Percentiles rank a stretch among this genome's conserved stretches.
Conservation (phyloP, 1,284 basidiomycete species). For the Porodaedalea pini region DNA sequence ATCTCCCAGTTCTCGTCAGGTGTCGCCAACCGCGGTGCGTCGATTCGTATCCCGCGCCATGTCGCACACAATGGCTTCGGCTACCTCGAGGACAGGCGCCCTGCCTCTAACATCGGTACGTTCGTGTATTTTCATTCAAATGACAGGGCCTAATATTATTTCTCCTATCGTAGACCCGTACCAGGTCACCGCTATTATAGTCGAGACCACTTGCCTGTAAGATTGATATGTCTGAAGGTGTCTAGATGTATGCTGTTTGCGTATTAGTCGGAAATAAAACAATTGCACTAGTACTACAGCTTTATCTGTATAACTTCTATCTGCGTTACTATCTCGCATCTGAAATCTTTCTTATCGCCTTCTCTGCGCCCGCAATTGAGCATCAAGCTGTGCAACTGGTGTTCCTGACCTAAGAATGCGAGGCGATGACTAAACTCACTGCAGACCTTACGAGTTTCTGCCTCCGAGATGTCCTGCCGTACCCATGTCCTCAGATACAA, state of each 20-base stretch:
- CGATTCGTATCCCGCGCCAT: conserved; percentile 91
- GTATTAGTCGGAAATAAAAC: neutral
- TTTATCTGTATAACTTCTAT: no score
- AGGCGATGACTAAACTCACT: no score
- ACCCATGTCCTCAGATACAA: conserved; percentile 27
- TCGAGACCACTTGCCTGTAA: conserved; percentile 71
- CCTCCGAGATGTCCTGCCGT: neutral
- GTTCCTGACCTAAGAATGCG: no score
- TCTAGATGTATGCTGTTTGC: neutral
- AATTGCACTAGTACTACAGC: neutral
- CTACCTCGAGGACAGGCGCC: conserved; percentile 95
- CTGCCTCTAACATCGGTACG: conserved; percentile 95
- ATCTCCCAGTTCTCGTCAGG: conserved; percentile 92
- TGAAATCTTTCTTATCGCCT: no score
- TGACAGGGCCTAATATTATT: conserved; percentile 18
- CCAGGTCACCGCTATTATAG: conserved; percentile 85
- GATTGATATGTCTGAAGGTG: neutral
- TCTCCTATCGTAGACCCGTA: conserved; percentile 67
- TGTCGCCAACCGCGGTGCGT: conserved; percentile 96
- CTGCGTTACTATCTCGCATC: no score
- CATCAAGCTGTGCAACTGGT: no score
- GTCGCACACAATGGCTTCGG: conserved; percentile 91
- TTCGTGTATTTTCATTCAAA: conserved; percentile 27
- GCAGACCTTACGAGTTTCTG: no score
- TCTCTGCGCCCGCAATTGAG: no score